Evolutionary conservation across 2,329 filamentous ascomycete species (phyloP).

Genomic region (Calonectria pseudoreteaudii): DNA sequence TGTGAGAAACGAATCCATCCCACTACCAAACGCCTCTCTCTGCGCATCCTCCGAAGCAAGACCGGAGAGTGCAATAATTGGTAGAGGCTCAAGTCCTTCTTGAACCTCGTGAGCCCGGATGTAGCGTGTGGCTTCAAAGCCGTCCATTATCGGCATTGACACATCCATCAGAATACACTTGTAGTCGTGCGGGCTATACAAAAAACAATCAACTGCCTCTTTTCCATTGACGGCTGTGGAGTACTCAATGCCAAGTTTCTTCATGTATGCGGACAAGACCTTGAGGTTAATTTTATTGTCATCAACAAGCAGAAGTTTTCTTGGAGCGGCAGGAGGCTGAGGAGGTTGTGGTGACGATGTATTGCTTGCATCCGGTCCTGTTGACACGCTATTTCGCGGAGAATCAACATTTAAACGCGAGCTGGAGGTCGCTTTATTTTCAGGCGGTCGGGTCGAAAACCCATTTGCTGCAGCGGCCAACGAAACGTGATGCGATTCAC

Average conservation of each 20-base stretch:
- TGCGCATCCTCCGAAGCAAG: constrained; percentile 62
- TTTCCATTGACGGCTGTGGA: constrained; percentile 49
- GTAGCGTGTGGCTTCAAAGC: constrained; percentile 60
- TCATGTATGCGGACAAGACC: constrained; percentile 50
- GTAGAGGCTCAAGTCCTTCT: constrained; percentile 52
- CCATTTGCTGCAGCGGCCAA: neutral
- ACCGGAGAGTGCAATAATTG: constrained; percentile 66
- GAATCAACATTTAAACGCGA: neutral
- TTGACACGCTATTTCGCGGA: neutral
- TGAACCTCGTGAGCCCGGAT: constrained; percentile 63
- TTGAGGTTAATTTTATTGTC: constrained; percentile 56
- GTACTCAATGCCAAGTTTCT: constrained; percentile 46
- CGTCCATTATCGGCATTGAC: constrained; percentile 69
- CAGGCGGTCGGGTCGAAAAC: neutral
- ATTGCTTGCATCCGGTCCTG: neutral
- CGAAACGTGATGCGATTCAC: neutral
- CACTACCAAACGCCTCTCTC: constrained; percentile 64
- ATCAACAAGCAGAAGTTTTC: constrained; percentile 52
- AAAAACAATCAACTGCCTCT: constrained; percentile 48
- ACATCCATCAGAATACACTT: constrained; percentile 59
- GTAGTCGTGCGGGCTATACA: constrained; percentile 35
- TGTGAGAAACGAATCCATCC: constrained; percentile 66
- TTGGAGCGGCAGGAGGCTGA: neutral
- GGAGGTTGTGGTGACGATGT: neutral
- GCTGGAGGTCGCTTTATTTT: neutral